Percentiles rank a stretch among this genome's conserved stretches.
Conservation (phyloP, 805 yeast genomes). For the Myxozyma udenii region DNA sequence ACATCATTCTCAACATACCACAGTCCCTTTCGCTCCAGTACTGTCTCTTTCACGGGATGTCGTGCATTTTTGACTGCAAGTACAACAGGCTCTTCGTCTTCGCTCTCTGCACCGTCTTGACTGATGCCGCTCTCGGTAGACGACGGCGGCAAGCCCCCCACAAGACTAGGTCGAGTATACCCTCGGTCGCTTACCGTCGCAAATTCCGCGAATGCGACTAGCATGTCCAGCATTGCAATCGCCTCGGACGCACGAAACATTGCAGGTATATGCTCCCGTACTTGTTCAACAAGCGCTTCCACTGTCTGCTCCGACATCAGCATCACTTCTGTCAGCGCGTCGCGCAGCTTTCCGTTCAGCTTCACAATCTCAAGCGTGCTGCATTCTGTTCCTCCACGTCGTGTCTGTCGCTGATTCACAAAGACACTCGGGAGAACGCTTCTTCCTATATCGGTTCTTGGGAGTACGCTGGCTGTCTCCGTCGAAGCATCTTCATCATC, state of each 20-base stretch:
- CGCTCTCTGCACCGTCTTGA: not conserved
- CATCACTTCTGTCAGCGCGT: constrained; percentile 44
- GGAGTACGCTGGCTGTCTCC: not conserved
- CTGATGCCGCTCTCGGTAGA: not conserved
- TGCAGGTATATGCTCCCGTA: constrained; percentile 37
- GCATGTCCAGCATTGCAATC: constrained; percentile 44
- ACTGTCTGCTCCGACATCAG: constrained; percentile 45
- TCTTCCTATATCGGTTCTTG: not conserved
- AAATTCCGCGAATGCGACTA: constrained; percentile 34
- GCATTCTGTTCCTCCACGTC: constrained; percentile 41
- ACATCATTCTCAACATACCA: constrained; percentile 44
- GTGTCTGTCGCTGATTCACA: constrained; percentile 35
- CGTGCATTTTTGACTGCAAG: constrained; percentile 39
- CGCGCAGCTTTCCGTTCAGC: constrained; percentile 43
- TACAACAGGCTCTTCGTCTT: constrained; percentile 1
- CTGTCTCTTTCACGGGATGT: constrained; percentile 46
- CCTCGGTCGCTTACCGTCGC: constrained; percentile 11
- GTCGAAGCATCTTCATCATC: constrained; percentile 9
- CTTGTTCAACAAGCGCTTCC: constrained; percentile 36
- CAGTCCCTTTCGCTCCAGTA: constrained; percentile 23
- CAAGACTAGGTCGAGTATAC: constrained; percentile 16
- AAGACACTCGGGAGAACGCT: constrained; percentile 38
- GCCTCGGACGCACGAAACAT: constrained; percentile 48
- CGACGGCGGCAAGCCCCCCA: not conserved
- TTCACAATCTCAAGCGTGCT: constrained; percentile 45